Percentiles rank a stretch among this genome's conserved stretches.
phyloP scores from a whole-genome alignment of 2,329 filamentous ascomycete genomes.

The Paraconiothyrium sp. region DNA sequence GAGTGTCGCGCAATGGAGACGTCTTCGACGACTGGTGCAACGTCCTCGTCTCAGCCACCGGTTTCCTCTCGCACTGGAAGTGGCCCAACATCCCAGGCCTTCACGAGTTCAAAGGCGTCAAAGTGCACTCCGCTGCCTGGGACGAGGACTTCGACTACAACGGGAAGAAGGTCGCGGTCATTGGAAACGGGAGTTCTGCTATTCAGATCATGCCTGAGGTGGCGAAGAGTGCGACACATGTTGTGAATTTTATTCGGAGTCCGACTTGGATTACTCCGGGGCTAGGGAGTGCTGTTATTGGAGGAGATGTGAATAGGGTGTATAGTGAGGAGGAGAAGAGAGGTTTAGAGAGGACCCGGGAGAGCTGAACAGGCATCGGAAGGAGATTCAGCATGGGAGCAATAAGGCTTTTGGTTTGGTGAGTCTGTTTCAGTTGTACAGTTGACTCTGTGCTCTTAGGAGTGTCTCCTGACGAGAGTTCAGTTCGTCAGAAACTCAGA shows the following conservation, averaged over 20 bases:
- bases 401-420: not conserved
- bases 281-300: not conserved
- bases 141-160: slow-evolving; percentile 48
- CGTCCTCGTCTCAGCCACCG: slow-evolving; percentile 20
- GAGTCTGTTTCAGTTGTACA: not conserved
- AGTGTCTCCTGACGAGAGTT: not conserved
- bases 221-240: slow-evolving; percentile 21
- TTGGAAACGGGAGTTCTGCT: slow-evolving; percentile 31
- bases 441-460: too few species aligned
- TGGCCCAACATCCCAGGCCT: slow-evolving; percentile 60
- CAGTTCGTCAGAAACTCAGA: not conserved
- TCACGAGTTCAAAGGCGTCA: slow-evolving; percentile 58
- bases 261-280: slow-evolving; percentile 25
- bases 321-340: not conserved
- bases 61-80: slow-evolving; percentile 32
- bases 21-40: slow-evolving; percentile 26
- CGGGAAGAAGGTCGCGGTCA: slow-evolving; percentile 32
- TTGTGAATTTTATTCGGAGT: slow-evolving; percentile 33
- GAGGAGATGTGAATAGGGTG: not conserved
- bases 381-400: not conserved
- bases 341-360: not conserved
- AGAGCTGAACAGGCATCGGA: not conserved
- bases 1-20: slow-evolving; percentile 30
- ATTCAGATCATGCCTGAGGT: slow-evolving; percentile 31
- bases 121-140: slow-evolving; percentile 66